Conservation (phyloP, 78 protist genomes). For the Mantamonas sphyraenae region DNA sequence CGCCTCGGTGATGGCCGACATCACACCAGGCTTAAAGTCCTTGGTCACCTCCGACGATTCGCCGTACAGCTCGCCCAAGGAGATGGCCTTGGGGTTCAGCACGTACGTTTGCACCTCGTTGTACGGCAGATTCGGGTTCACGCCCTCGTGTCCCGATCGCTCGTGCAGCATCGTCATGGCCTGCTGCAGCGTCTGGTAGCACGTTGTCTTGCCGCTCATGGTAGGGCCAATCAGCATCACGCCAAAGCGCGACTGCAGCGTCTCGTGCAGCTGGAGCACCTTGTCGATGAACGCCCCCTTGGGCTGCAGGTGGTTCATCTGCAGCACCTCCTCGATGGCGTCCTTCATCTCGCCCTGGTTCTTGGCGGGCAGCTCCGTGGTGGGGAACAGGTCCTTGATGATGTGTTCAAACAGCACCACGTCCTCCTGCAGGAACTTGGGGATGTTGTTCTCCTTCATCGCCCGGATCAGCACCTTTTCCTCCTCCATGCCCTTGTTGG, state of each 20-base stretch:
- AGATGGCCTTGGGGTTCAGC: conserved; percentile 71
- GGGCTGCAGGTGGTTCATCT: not conserved
- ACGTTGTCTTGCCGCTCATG: conserved; percentile 62
- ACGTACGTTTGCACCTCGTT: conserved; percentile 21
- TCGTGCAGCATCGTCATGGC: conserved; percentile 32
- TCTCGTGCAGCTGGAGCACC: conserved; percentile 61
- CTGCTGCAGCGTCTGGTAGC: conserved; percentile 1
- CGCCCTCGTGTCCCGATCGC: not conserved
- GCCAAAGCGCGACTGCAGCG: conserved; percentile 65
- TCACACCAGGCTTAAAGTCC: conserved; percentile 78
- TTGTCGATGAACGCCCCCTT: conserved; percentile 22
- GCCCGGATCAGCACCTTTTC: conserved; percentile 71
- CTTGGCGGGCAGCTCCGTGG: conserved; percentile 39
- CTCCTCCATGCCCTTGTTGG: conserved; percentile 52
- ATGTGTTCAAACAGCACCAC: conserved; percentile 70
- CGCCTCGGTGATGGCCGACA: conserved; percentile 34
- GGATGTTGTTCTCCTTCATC: conserved; percentile 70
- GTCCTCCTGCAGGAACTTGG: conserved; percentile 75
- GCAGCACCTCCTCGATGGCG: conserved; percentile 22
- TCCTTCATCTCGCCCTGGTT: conserved; percentile 51
- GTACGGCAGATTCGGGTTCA: conserved; percentile 1
- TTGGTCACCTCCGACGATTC: conserved; percentile 46
- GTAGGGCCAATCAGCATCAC: conserved; percentile 81
- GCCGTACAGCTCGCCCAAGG: conserved; percentile 79
- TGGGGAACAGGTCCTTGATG: conserved; percentile 75